Evolutionary conservation across 2,329 filamentous ascomycete species (phyloP).

Genomic region (Botrytis tulipae): DNA sequence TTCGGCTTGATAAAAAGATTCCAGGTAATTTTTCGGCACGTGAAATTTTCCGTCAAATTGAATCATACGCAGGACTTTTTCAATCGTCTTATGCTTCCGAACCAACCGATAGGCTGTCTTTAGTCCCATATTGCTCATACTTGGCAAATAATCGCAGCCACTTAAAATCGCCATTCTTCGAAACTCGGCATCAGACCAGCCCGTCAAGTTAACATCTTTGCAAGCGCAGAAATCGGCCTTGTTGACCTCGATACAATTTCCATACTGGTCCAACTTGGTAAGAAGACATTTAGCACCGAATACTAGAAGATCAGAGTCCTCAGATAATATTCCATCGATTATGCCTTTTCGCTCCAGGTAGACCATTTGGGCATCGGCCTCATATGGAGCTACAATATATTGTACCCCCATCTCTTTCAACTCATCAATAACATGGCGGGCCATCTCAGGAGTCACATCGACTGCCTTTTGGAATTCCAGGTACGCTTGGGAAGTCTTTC

Average conservation of each 20-base stretch:
- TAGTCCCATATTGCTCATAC: constrained; percentile 80
- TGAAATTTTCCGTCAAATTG: constrained; percentile 86
- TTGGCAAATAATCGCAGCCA: constrained; percentile 91
- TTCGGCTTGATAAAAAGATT: constrained; percentile 81
- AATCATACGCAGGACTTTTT: constrained; percentile 76
- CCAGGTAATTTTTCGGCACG: constrained; percentile 77
- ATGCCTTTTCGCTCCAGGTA: constrained; percentile 86
- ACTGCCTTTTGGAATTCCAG: constrained; percentile 91
- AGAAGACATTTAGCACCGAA: constrained; percentile 89
- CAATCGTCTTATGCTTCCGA: constrained; percentile 83
- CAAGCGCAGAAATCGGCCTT: constrained; percentile 85
- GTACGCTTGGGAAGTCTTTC: constrained; percentile 76
- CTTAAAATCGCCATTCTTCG: constrained; percentile 94
- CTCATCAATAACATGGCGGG: constrained; percentile 84
- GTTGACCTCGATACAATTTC: constrained; percentile 88
- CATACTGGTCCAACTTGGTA: constrained; percentile 92
- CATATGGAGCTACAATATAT: constrained; percentile 94
- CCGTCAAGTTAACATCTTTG: constrained; percentile 81
- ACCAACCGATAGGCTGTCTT: constrained; percentile 92
- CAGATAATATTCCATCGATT: constrained; percentile 85
- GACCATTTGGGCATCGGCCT: constrained; percentile 94
- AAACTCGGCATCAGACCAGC: constrained; percentile 91
- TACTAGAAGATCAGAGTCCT: constrained; percentile 93
- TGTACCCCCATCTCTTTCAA: constrained; percentile 76
- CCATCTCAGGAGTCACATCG: constrained; percentile 96